Evolutionary conservation across 441 rosid species (phyloP).

Genomic region (Euphorbia celastroides): DNA sequence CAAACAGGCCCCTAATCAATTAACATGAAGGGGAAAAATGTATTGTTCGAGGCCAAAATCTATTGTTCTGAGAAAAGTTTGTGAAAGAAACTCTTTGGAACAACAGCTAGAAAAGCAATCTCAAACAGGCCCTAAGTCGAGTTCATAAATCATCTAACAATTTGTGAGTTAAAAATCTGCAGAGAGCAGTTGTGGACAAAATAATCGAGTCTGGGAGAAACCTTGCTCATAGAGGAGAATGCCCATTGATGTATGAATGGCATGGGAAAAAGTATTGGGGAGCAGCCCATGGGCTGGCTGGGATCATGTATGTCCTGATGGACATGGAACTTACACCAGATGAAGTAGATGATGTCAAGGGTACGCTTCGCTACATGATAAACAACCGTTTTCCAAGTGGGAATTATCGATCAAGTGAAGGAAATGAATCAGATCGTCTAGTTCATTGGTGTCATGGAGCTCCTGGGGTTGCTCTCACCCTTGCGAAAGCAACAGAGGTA

Average conservation of each 20-base stretch:
- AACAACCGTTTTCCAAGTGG: slow-evolving; percentile 50
- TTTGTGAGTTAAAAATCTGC: too few relatives aligned
- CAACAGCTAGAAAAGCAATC: too few relatives aligned
- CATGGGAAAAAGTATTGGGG: slow-evolving; percentile 70
- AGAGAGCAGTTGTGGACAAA: too few relatives aligned
- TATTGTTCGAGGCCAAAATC: too few relatives aligned
- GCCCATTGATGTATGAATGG: slow-evolving; percentile 70
- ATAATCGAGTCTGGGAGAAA: too few relatives aligned
- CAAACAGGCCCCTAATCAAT: too few relatives aligned
- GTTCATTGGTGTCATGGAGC: slow-evolving; percentile 82
- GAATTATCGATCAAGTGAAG: slow-evolving; percentile 55
- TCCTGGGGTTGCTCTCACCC: slow-evolving; percentile 57
- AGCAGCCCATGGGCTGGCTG: slow-evolving; percentile 68
- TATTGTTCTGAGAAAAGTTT: too few relatives aligned
- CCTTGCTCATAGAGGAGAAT: too few relatives aligned
- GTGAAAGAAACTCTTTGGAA: too few relatives aligned
- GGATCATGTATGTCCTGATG: slow-evolving; percentile 66
- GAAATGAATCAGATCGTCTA: slow-evolving; percentile 50
- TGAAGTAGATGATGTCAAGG: slow-evolving; percentile 57
- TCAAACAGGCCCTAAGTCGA: too few relatives aligned
- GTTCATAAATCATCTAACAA: too few relatives aligned
- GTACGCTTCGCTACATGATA: slow-evolving; percentile 54
- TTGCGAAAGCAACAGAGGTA: slow-evolving; percentile 59
- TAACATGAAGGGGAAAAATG: too few relatives aligned
- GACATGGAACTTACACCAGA: slow-evolving; percentile 48